phyloP scores from a whole-genome alignment of 768 basidiomycete species.

The Mycena crocata region DNA sequence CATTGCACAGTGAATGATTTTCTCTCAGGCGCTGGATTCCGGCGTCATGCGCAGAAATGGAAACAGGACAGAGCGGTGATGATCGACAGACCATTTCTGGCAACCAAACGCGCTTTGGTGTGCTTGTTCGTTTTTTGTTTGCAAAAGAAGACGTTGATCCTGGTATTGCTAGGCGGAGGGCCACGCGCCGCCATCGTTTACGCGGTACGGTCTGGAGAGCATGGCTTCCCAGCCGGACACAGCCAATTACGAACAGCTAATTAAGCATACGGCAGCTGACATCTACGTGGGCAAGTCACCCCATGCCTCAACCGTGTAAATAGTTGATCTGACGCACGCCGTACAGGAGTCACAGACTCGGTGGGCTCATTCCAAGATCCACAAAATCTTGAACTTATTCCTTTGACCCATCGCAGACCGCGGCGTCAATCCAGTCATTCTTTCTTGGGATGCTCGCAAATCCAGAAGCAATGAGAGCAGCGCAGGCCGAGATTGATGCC shows the following conservation, averaged over 20 bases:
- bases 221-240: no score
- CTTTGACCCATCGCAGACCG: neutral
- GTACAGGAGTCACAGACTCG: neutral
- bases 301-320: no score
- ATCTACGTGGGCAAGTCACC: no score
- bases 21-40: neutral
- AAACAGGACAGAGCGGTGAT: neutral
- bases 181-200: no score
- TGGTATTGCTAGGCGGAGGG: neutral
- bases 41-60: neutral
- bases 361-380: neutral
- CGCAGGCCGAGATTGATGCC: neutral
- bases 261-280: no score
- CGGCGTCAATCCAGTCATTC: neutral
- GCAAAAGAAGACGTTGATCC: no score
- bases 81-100: neutral
- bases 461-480: neutral
- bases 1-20: neutral
- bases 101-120: neutral
- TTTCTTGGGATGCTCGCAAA: neutral
- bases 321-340: no score
- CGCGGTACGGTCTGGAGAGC: no score
- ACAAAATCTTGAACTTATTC: no score
- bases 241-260: no score
- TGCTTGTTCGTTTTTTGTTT: neutral